A percentile compares a stretch with the other conserved stretches of the same genome.
These are phyloP conservation scores for Incumbomyces delicatus DNA, from an alignment of 2,329 filamentous ascomycete species.

Conservation along the genomic window DNA sequence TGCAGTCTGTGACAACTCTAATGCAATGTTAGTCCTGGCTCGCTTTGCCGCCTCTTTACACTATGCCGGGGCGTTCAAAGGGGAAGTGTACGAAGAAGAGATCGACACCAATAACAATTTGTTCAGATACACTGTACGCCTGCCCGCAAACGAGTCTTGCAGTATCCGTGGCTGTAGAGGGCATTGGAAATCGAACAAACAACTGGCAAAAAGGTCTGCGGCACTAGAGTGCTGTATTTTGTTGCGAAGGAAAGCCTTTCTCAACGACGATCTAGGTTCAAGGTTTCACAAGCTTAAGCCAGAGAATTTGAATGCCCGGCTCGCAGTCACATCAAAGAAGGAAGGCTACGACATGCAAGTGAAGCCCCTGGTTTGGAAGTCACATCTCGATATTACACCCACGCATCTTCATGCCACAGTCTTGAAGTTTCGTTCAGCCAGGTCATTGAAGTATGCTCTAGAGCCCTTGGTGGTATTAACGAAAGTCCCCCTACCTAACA, in stretches of 20 bases:
- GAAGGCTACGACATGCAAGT: constrained; percentile 65
- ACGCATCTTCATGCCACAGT: constrained; percentile 51
- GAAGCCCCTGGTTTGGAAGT: constrained; percentile 67
- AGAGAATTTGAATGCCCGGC: constrained; percentile 72
- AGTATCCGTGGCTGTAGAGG: constrained; percentile 61
- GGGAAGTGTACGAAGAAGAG: constrained; percentile 32
- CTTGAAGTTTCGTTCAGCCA: constrained; percentile 48
- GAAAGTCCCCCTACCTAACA: constrained; percentile 49
- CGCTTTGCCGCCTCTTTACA: constrained; percentile 23
- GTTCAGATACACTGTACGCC: constrained; percentile 66
- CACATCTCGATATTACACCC: constrained; percentile 37
- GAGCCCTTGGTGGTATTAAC: constrained; percentile 63
- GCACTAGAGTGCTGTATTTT: constrained; percentile 73
- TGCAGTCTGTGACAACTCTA: constrained; percentile 16
- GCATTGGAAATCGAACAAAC: constrained; percentile 55
- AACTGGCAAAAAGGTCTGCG: constrained; percentile 74
- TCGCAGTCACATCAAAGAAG: constrained; percentile 69
- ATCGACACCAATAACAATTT: constrained; percentile 33
- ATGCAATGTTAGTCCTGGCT: constrained; percentile 14
- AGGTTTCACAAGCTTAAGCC: constrained; percentile 62
- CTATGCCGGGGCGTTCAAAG: constrained; percentile 38
- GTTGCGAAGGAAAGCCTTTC: constrained; percentile 54
- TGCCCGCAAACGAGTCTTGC: constrained; percentile 56
- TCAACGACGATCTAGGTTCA: constrained; percentile 68
- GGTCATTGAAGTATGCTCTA: constrained; percentile 46